Base-by-base conservation (phyloP, 2,329 filamentous ascomycete genomes). In the Claviceps humidiphila region DNA sequence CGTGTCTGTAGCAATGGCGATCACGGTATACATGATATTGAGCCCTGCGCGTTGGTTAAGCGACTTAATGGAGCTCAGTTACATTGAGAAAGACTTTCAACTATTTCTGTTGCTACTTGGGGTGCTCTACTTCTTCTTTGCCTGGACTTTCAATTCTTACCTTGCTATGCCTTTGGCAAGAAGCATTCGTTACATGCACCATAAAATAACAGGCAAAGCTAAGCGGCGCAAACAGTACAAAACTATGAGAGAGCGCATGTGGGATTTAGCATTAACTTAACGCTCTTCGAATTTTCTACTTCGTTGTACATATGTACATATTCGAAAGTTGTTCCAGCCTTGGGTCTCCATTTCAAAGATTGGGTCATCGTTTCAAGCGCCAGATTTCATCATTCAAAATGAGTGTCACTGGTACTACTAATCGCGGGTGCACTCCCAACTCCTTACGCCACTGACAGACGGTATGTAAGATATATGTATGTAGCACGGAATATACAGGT, bases 221-320 rank as follows among this genome's bases (percentile, higher is more conserved):
- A 96, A 96, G 72, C 81, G 85, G 69, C 78, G 89, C 57, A 95
- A 95, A 68, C 74, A 83, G 70, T 96, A 96, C 65, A 97, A 97
- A 71, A 60, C 88, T 20, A 83, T 96, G 34, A 64, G 76, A 49
- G 85, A 93, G 63, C 73, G 79, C 24, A 63, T 64, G 45, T 58
- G 60, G 41, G 54, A 58, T 16, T 58, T 56, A 22, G 7, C 43
- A n/a, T 30, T 49, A 51, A 52, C 14, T 16, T 30, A 37, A 40
- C 5, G 42, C 11, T 14, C 26, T 30, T 30, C 9, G 26, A 30
- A 9, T 30, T 9, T 30, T 30, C 26, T 9, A 30, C 26, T 30
- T 30, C 26, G 26, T 30, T 30, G 26, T 30, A 30, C 26, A 30
- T 30, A 30, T 8, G 24, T 30, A 30, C 7, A 30, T 30, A 30